Evolutionary conservation across 148 eudicot genomes (phyloP).

Genomic region (Pharnaceum exiguum): DNA sequence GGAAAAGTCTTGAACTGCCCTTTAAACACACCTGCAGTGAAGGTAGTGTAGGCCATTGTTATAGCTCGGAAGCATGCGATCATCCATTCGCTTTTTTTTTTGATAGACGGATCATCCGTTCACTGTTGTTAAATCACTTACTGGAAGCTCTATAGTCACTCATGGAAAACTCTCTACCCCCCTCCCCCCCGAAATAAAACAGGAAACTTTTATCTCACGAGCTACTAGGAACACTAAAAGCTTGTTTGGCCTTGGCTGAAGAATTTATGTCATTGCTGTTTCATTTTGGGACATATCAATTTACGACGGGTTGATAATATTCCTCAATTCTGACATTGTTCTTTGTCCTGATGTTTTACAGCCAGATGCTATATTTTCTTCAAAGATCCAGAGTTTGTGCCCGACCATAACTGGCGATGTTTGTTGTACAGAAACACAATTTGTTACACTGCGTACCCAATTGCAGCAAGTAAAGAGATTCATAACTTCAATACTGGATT

Average conservation of each 20-base stretch:
- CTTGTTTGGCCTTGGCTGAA: no score
- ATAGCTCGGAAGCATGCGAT: neutral
- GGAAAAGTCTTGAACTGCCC: constrained; percentile 86
- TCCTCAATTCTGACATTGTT: constrained; percentile 1
- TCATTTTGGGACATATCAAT: constrained; percentile 1
- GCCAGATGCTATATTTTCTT: constrained; percentile 78
- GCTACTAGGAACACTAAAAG: neutral
- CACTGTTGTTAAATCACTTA: no score
- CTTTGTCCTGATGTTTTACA: constrained; percentile 33
- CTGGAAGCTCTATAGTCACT: no score
- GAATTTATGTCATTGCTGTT: neutral
- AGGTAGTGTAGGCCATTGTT: constrained; percentile 41
- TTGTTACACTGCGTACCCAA: constrained; percentile 74
- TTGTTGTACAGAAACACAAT: constrained; percentile 91
- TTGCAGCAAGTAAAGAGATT: constrained; percentile 88
- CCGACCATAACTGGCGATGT: constrained; percentile 91
- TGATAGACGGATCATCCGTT: neutral
- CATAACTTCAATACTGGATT: neutral
- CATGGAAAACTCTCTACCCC: no score
- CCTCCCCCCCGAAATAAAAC: no score
- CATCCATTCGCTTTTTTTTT: neutral
- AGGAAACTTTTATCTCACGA: neutral
- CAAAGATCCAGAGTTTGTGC: constrained; percentile 94
- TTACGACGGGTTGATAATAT: neutral
- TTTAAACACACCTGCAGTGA: constrained; percentile 58